phyloP scores from a whole-genome alignment of 148 eudicot genomes.

The Mesembryanthemum crystallinum region DNA sequence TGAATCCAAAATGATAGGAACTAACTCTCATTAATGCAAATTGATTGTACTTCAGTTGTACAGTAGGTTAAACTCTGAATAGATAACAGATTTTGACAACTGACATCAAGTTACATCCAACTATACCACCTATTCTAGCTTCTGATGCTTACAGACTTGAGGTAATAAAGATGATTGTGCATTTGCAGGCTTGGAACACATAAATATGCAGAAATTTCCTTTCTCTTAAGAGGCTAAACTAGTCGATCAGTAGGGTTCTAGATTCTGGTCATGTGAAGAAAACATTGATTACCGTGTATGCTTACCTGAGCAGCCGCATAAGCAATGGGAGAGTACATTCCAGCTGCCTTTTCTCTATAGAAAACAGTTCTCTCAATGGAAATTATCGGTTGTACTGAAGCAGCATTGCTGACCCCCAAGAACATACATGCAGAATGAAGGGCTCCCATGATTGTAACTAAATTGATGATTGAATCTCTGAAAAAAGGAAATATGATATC shows the following conservation, averaged over 20 bases:
- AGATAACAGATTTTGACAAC: background rate
- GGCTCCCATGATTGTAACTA: conserved; percentile 67
- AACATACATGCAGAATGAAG: conserved; percentile 63
- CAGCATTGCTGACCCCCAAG: conserved; percentile 75
- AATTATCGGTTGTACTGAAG: conserved; percentile 81
- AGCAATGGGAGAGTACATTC: conserved; percentile 81
- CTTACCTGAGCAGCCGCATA: conserved; percentile 87
- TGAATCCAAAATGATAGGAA: background rate
- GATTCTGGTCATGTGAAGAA: background rate
- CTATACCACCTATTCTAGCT: background rate
- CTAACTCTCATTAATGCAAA: background rate
- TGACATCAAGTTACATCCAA: background rate
- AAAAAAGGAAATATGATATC: conserved; percentile 1
- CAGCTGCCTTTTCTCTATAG: conserved; percentile 90
- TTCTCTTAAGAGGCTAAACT: background rate
- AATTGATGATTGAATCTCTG: conserved; percentile 59
- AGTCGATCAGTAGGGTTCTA: background rate
- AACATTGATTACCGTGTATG: background rate
- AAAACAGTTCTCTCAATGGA: conserved; percentile 86
- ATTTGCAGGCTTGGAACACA: background rate
- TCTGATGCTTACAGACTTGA: background rate
- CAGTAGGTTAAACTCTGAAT: background rate
- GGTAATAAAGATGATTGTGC: background rate
- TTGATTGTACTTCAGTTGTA: background rate
- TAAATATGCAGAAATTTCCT: background rate